Base-by-base conservation (phyloP, 257 asterid species). In the Rauvolfia tetraphylla region DNA sequence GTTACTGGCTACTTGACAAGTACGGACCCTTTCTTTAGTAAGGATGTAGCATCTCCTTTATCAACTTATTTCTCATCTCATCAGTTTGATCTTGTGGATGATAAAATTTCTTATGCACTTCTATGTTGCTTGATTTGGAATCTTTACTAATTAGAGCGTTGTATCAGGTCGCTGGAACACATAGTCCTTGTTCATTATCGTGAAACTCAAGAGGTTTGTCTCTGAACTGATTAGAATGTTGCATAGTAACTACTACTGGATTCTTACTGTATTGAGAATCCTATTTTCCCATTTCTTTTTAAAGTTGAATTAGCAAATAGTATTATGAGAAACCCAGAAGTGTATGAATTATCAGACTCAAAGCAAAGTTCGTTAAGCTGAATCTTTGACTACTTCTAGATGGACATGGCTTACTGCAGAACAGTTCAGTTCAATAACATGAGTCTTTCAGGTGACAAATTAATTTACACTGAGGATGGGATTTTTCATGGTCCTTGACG, bases 1-100 rank as follows among this genome's bases (percentile, higher is more conserved):
- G 99, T 82, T 95, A 92, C 84, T 95, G 99, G 99, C 90, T 95
- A 68, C 97, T 95, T 72, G 98, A 95, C 86, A 95, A 95, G 99
- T 95, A 90, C 81, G 97, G 51, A 77, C 74, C 14, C 12, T 68
- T 80, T 78, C 56, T 73, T 78, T 58, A 36, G 78, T 53, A 56
- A 51, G 67, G 76, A 36, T 72, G 75, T 25, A 75, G 72, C 62
- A 44, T 38, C 51, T 53, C 44, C 22, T 75, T 42, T 34, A 42
- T 73, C 54, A 71, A 66, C 76, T 71, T 71, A 69, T 69, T 76
- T 76, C n/a, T 74, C 62, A 57, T 27, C 10, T 78, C 36, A 59
- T 22, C 56, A 38, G 80, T 54, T 71, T 61, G 74, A 71, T 57
- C 44, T 65, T 80, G 29, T 41, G 38, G 74, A 80, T 72, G 58